A percentile compares a stretch with the other conserved stretches of the same genome.
phyloP scores from a whole-genome alignment of 371 early-diverging fungal genomes.

The Rhizomucor pusillus region DNA sequence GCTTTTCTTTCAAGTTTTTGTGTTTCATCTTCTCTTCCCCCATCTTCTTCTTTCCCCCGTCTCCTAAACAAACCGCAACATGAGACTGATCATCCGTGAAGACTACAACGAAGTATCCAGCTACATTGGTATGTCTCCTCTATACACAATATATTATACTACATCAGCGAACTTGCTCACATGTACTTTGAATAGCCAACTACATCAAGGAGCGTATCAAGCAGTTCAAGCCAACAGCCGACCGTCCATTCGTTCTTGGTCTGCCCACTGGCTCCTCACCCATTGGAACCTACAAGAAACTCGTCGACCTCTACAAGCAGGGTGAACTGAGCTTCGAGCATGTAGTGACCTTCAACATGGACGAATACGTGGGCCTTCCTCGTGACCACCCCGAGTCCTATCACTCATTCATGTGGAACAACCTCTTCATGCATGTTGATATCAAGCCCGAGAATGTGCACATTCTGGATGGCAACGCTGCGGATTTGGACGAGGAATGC shows the following conservation, averaged over 20 bases:
- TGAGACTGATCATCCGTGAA: conserved; percentile 74
- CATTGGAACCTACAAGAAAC: conserved; percentile 44
- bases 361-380: conserved; percentile 56
- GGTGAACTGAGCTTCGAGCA: conserved; percentile 59
- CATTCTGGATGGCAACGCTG: conserved; percentile 62
- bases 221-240: conserved; percentile 72
- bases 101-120: conserved; percentile 61
- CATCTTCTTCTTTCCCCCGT: too few relatives aligned
- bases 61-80: conserved; percentile 12
- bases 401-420: conserved; percentile 60
- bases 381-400: conserved; percentile 63
- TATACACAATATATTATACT: conserved; percentile 17
- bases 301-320: conserved; percentile 46
- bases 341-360: conserved; percentile 58
- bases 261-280: conserved; percentile 69
- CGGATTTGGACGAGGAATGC: conserved; percentile 61
- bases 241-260: conserved; percentile 80
- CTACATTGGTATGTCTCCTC: conserved; percentile 50
- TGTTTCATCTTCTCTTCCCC: too few relatives aligned
- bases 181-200: conserved; percentile 8
- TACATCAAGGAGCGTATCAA: conserved; percentile 44
- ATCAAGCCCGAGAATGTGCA: conserved; percentile 55
- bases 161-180: neutral
- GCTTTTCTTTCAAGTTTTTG: too few relatives aligned
- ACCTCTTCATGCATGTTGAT: conserved; percentile 60